Evolutionary conservation across 331 rosid species (phyloP).

Genomic region (Malus hybrid): DNA sequence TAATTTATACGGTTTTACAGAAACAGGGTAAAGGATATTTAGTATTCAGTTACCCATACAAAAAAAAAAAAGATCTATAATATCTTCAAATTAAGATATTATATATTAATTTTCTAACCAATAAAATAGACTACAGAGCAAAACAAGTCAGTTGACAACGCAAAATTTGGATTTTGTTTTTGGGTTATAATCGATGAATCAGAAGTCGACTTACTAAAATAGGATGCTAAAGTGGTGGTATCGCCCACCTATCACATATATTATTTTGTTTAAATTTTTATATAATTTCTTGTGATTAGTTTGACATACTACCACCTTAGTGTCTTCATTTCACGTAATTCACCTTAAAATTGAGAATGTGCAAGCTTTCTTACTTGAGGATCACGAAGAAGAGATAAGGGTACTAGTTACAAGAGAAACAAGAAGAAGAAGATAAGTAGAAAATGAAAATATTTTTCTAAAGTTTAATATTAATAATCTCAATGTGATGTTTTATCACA

Average conservation of each 20-base stretch:
- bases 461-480: conserved; percentile 42
- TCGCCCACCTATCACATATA: no score
- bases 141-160: neutral
- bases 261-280: no score
- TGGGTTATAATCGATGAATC: neutral
- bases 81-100: neutral
- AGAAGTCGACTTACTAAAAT: no score
- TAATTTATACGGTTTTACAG: neutral
- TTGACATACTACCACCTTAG: neutral
- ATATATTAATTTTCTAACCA: neutral
- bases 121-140: neutral
- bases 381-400: neutral
- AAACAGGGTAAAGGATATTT: neutral
- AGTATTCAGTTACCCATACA: neutral
- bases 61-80: neutral
- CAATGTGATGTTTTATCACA: conserved; percentile 56
- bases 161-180: neutral
- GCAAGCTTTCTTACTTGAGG: neutral
- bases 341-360: neutral
- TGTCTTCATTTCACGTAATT: neutral
- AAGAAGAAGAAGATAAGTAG: neutral
- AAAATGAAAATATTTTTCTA: neutral
- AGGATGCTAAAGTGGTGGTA: neutral
- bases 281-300: no score
- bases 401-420: neutral